Percentiles rank a stretch among this genome's conserved stretches.
Evolutionary conservation across 2,329 filamentous ascomycete species (phyloP).

Genomic region (Didymella pinodella): DNA sequence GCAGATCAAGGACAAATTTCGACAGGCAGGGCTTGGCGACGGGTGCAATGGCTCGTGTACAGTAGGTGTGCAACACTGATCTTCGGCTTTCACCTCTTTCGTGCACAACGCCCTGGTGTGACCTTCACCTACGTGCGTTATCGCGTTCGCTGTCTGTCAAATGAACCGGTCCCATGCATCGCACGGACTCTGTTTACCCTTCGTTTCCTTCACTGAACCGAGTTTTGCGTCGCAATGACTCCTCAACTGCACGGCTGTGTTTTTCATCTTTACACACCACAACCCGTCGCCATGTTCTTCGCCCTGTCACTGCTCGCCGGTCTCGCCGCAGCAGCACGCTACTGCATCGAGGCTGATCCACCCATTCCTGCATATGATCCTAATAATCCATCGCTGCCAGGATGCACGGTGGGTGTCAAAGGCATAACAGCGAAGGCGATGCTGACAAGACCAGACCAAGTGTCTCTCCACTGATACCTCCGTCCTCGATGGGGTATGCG

Average conservation of each 20-base stretch:
- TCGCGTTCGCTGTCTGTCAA: neutral
- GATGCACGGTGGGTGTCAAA: conserved; percentile 1
- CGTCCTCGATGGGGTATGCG: conserved; percentile 7
- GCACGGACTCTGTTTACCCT: neutral
- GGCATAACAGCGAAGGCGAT: too few relatives aligned
- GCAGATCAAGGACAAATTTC: neutral
- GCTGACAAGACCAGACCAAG: neutral
- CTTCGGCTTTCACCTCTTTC: neutral
- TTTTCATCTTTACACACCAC: neutral
- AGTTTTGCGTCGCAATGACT: neutral
- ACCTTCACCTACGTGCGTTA: conserved; percentile 4
- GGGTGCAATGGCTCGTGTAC: neutral
- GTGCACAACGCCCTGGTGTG: neutral
- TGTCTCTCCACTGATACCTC: neutral
- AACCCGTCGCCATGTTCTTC: neutral
- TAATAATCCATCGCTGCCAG: neutral
- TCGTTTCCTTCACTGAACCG: neutral
- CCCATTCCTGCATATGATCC: neutral
- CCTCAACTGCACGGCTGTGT: neutral
- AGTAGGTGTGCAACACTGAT: neutral
- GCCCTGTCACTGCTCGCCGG: neutral
- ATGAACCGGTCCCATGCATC: neutral
- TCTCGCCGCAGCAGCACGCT: neutral
- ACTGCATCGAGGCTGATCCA: neutral
- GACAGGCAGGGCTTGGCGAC: neutral